A percentile compares a stretch with the other conserved stretches of the same genome.
Evolutionary conservation across 306 rosid genomes (phyloP).

Genomic region (Glycine latifolia): DNA sequence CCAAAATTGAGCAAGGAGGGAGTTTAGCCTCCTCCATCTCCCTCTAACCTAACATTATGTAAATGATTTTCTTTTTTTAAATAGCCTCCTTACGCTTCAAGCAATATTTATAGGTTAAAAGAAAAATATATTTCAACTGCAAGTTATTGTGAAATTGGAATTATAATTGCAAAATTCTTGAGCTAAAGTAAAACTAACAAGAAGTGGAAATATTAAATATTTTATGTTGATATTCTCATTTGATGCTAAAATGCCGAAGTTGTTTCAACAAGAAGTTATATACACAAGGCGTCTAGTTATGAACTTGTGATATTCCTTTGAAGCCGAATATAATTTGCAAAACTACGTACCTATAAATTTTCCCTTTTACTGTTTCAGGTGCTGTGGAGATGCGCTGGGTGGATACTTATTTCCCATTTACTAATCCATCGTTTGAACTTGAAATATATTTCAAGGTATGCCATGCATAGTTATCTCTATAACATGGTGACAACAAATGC

Average conservation of each 20-base stretch:
- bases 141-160: slow-evolving; percentile 14
- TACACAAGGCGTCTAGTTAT: slow-evolving; percentile 5
- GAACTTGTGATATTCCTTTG: slow-evolving; percentile 31
- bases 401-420: slow-evolving; percentile 95
- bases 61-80: background rate
- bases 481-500: background rate
- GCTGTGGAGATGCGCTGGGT: slow-evolving; percentile 98
- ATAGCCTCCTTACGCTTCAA: slow-evolving; percentile 6
- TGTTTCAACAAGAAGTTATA: background rate
- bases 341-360: slow-evolving; percentile 23
- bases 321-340: slow-evolving; percentile 19
- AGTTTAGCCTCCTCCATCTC: background rate
- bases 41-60: background rate
- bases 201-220: slow-evolving; percentile 15
- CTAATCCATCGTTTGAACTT: slow-evolving; percentile 95
- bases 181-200: slow-evolving; percentile 7
- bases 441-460: slow-evolving; percentile 91
- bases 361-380: slow-evolving; percentile 61
- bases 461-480: background rate
- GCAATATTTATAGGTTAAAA: slow-evolving; percentile 28
- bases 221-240: slow-evolving; percentile 28
- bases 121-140: slow-evolving; percentile 4
- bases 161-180: slow-evolving; percentile 7
- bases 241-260: slow-evolving; percentile 15
- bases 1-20: background rate